phyloP scores from a whole-genome alignment of 2,329 filamentous ascomycete species.

The Penicillium paneum region DNA sequence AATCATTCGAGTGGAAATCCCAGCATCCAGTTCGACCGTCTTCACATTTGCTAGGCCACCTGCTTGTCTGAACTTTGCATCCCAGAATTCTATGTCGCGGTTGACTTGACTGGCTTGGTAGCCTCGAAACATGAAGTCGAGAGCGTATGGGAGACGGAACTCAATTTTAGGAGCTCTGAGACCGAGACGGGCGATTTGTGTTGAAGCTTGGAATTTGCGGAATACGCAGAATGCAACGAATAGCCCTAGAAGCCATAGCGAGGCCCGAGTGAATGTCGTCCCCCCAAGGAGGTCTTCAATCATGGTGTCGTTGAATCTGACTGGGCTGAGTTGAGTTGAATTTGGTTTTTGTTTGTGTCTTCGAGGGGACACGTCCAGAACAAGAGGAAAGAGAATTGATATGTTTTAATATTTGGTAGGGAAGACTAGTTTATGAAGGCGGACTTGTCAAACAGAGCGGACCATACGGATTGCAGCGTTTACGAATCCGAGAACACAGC shows the following conservation, averaged over 20 bases:
- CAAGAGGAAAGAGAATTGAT: not conserved
- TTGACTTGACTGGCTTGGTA: constrained; percentile 53
- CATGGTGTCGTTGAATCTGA: constrained; percentile 31
- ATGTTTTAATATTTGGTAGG: not conserved
- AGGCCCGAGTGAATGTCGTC: constrained; percentile 43
- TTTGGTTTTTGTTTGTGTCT: not conserved
- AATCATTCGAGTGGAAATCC: constrained; percentile 53
- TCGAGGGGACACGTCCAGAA: not conserved
- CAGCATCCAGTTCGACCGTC: constrained; percentile 31
- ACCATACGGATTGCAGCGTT: not conserved
- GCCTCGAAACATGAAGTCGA: constrained; percentile 63
- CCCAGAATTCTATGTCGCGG: constrained; percentile 62
- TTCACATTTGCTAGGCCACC: constrained; percentile 22
- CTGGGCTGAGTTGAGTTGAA: not conserved
- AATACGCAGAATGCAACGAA: constrained; percentile 39
- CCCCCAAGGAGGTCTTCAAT: constrained; percentile 49
- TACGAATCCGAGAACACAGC: not conserved
- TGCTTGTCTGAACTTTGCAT: constrained; percentile 46
- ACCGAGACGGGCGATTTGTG: constrained; percentile 34
- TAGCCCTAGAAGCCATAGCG: constrained; percentile 39
- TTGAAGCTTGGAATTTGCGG: constrained; percentile 29
- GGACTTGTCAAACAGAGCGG: not conserved
- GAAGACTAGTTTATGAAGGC: not conserved
- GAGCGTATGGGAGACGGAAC: constrained; percentile 42
- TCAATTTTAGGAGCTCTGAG: constrained; percentile 33